phyloP scores from a whole-genome alignment of 768 basidiomycete species.

The Tricholoma hemisulphureum region DNA sequence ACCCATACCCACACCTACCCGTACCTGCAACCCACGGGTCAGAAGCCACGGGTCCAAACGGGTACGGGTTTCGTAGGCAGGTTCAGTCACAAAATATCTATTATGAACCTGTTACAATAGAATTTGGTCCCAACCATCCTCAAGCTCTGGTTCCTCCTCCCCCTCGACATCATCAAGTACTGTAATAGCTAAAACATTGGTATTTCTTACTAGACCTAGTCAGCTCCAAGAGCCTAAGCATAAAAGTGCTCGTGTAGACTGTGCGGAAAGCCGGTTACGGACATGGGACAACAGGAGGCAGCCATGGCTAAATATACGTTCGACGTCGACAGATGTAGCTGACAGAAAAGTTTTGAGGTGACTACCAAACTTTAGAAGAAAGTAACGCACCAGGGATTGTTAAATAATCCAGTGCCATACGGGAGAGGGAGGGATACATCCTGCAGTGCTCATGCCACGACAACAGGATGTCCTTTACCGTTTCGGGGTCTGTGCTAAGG shows the following conservation, averaged over 20 bases:
- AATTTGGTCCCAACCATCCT: slow-evolving; percentile 8
- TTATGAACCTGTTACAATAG: no score
- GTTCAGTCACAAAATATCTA: background rate
- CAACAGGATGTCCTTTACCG: slow-evolving; percentile 18
- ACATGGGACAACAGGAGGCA: slow-evolving; percentile 25
- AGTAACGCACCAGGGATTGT: slow-evolving; percentile 19
- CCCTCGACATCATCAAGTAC: slow-evolving; percentile 13
- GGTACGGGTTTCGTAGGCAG: background rate
- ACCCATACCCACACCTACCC: no score
- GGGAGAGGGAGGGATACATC: slow-evolving; percentile 26
- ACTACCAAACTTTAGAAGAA: no score
- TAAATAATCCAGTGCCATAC: slow-evolving; percentile 33
- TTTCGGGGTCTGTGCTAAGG: slow-evolving; percentile 26
- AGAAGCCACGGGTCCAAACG: background rate
- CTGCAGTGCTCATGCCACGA: slow-evolving; percentile 29
- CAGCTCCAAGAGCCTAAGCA: slow-evolving; percentile 26
- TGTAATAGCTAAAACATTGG: slow-evolving; percentile 18
- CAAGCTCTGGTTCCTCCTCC: slow-evolving; percentile 4
- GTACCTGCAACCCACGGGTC: background rate
- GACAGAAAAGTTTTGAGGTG: no score
- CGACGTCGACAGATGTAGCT: no score
- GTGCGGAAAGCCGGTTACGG: slow-evolving; percentile 20
- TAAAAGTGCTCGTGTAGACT: slow-evolving; percentile 21
- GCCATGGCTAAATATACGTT: background rate
- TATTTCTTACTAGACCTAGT: slow-evolving; percentile 17